These are phyloP conservation scores for Tetracladium marchalianum DNA, from an alignment of 495 filamentous ascomycete species.

Conservation along the genomic window DNA sequence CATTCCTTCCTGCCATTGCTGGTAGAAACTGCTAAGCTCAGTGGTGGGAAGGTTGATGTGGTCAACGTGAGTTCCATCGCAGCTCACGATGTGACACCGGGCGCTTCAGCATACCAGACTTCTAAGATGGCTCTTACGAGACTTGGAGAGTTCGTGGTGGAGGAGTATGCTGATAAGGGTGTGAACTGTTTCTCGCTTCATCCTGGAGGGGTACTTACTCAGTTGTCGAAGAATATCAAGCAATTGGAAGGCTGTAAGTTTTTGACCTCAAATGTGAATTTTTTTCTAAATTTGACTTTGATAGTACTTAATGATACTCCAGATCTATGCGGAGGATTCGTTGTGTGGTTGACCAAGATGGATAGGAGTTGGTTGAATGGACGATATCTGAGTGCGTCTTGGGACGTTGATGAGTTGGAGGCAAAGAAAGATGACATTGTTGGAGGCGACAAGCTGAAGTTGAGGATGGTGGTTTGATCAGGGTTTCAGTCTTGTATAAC, in stretches of 20 bases:
- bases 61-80: slow-evolving; percentile 26
- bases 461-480: slow-evolving; percentile 19
- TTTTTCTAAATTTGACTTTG: slow-evolving; percentile 11
- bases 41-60: slow-evolving; percentile 25
- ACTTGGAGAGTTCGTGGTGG: slow-evolving; percentile 32
- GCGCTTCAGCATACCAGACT: slow-evolving; percentile 28
- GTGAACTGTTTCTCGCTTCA: slow-evolving; percentile 31
- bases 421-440: slow-evolving; percentile 28
- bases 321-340: slow-evolving; percentile 24
- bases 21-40: slow-evolving; percentile 15
- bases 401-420: slow-evolving; percentile 33
- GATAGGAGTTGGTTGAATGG: slow-evolving; percentile 26
- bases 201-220: slow-evolving; percentile 35
- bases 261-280: too few species aligned
- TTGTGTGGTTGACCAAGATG: slow-evolving; percentile 27
- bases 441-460: slow-evolving; percentile 25
- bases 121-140: slow-evolving; percentile 31
- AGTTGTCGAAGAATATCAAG: slow-evolving; percentile 1
- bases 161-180: slow-evolving; percentile 31
- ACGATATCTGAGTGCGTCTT: slow-evolving; percentile 28
- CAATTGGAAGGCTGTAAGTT: slow-evolving; percentile 6
- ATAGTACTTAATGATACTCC: slow-evolving; percentile 22
- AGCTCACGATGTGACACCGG: slow-evolving; percentile 15
- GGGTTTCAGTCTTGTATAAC: too few species aligned
- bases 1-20: slow-evolving; percentile 34